Evolutionary conservation across 768 basidiomycete genomes (phyloP), one percentile per base, ranked within the genome.

Genomic region (Scleroderma citrinum): DNA sequence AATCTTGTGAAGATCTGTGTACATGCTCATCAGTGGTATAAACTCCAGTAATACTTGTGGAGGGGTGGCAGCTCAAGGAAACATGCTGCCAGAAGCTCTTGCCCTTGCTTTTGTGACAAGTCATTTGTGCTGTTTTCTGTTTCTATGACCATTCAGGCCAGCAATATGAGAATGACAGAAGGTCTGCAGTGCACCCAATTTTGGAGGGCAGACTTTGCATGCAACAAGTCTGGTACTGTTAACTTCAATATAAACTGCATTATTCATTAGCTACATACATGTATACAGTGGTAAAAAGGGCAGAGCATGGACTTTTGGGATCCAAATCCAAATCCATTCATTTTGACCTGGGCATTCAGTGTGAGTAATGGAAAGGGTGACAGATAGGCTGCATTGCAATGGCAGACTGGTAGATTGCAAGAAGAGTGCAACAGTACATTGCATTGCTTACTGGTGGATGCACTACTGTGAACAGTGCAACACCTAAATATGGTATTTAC

Each of bases 211-310:
- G 16, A 44, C 43, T 20, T 32, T 44, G 43, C 43, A 44, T 26
- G 43, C 31, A 31, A 44, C 31, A n/a, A 44, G 30, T 8, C 30
- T n/a, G 19, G 43, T 44, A 34, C 43, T 16, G 5, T 29, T 44
- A 30, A 44, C 43, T 44, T 44, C n/a, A 20, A 44, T n/a, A 29
- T 44, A 31, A 44, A 44, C 43, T 44, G 31, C 10, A 44, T n/a
- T 10, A 29, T n/a, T 32, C 5, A 19, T 44, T 21, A 32, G 43
- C 21, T 8, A 17, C 6, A 20, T 20, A 29, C 16, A 13, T 12
- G 29, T 7, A 44, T 5, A 16, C 7, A 17, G 30, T n/a, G n/a
- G 8, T 29, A 8, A 29, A 29, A 29, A 29, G 8, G 8, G 26
- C 26, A 29, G 26, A 19, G 30, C 30, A 44, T 12, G 13, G 5